Base-by-base conservation (phyloP, 1,284 basidiomycete genomes). In the Melampsora allii-populina region DNA sequence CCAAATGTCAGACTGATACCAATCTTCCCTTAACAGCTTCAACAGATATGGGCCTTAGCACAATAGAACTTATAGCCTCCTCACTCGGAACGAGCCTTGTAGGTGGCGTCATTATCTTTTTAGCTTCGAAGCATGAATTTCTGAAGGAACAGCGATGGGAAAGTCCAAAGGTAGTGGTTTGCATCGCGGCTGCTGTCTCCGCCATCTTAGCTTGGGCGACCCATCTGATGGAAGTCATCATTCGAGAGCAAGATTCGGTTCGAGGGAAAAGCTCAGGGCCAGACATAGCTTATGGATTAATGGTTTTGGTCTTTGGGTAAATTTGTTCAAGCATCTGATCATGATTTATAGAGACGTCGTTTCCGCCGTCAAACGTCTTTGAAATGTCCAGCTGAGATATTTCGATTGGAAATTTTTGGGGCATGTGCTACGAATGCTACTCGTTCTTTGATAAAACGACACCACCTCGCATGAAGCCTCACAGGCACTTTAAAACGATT, bases 251-350 rank as follows among this genome's bases (percentile, higher is more conserved):
- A 53, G 50, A 53, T n/a, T 27, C 19, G 24, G 24, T 19, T n/a
- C 50, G 24, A 56, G 9, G 19, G 7, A 2, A 21, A 12, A 29
- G 27, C n/a, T 56, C 50, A 29, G 50, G n/a, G 5, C 27, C 27
- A 29, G 27, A 24, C 19, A 24, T 56, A 29, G 17, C n/a, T 6
- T 56, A 56, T 56, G 50, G 50, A 56, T 56, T 56, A 21, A 56
- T 56, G 50, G 27, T 56, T 21, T 29, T 56, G 50, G 27, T 56
- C 5, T 56, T 56, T 56, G 50, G 50, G 50, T 56, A 24, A 42
- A 12, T 42, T 14, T 12, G 12, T 42, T 42, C 12, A 14, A 36
- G 9, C 36, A 42, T 14, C 9, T 42, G 12, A 42, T 42, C 39
- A 42, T 10, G n/a, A 42, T 42, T 14, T 42, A 12, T 42, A 42